Evolutionary conservation across 371 early-diverging fungal species (phyloP), one percentile per base, ranked within the genome.

Genomic region (Circinella minor): DNA sequence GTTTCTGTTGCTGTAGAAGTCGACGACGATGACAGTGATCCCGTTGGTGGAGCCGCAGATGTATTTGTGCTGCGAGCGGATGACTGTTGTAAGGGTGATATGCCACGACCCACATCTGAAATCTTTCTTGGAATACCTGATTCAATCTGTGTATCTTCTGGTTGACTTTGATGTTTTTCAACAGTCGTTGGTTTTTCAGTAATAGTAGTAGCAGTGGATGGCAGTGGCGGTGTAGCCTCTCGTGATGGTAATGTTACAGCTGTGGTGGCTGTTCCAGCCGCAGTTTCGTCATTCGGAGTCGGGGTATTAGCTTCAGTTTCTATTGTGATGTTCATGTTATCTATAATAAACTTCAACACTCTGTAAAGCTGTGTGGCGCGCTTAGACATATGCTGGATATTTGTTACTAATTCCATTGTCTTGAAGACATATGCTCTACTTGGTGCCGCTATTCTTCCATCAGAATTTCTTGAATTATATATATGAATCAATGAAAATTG

Each of bases 401-500:
- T 69, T 1, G 75, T 69, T 17, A 84, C 71, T 15, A 81, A 36
- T 4, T 59, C 66, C 9, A 80, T 66, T 0, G 78, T 77, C 47
- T 76, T 78, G 1, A 68, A 65, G 18, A 84, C 60, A 63, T 81
- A 74, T 8, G 69, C 60, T 55, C 76, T 78, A 1, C 79, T 80
- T 10, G 76, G 76, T 37, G 71, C 66, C 0, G 84, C 77, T 17
- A 84, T 74, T 34, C 76, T 39, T 5, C 71, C 70, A 51, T 84
- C 81, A 0, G 75, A 68, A 43, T 76, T 81, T 38, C 77, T 79
- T 7, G 81, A 70, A 37, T 84, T 84, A 63, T 81, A 81, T 65
- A 84, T 78, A 47, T 77, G 80, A 61, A 84, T 84, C 36, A 84
- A 55, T 47, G 80, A 76, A 55, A 76, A 76, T 63, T 84, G 84